These are phyloP conservation scores for Aureobasidium sp. DNA, from an alignment of 2,329 filamentous ascomycete genomes.

Conservation along the genomic window DNA sequence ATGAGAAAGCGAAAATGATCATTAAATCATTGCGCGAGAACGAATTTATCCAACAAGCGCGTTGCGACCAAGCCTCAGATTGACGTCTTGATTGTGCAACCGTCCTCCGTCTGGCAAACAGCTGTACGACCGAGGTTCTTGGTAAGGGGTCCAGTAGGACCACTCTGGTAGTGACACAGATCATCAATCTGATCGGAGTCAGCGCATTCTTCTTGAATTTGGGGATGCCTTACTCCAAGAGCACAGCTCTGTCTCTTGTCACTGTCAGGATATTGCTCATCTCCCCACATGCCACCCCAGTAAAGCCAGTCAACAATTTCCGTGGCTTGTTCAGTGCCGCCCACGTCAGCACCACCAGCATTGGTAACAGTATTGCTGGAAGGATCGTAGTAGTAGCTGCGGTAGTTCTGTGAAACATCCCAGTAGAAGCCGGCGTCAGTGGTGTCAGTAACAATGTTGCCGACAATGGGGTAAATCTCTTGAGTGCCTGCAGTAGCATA, in stretches of 20 bases:
- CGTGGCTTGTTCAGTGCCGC: background rate
- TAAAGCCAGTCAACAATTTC: slow-evolving; percentile 1
- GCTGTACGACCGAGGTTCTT: background rate
- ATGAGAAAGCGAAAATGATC: background rate
- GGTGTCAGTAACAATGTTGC: background rate
- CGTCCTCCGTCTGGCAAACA: background rate
- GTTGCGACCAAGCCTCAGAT: background rate
- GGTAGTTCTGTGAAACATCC: slow-evolving; percentile 6
- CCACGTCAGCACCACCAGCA: background rate
- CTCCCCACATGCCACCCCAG: slow-evolving; percentile 5
- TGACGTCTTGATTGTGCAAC: background rate
- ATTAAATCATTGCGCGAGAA: background rate
- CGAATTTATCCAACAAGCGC: background rate
- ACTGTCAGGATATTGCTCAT: background rate
- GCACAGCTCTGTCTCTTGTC: slow-evolving; percentile 5
- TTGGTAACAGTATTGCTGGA: background rate
- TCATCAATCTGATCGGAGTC: background rate
- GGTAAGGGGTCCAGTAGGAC: background rate
- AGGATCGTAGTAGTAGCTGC: background rate
- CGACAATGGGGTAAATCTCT: background rate
- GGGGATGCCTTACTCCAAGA: background rate
- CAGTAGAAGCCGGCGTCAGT: background rate
- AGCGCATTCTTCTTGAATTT: background rate
- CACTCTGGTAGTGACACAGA: slow-evolving; percentile 4
- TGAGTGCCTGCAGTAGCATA: background rate